Conservation (phyloP, 2,329 filamentous ascomycete species). For the Ustulina deusta region DNA sequence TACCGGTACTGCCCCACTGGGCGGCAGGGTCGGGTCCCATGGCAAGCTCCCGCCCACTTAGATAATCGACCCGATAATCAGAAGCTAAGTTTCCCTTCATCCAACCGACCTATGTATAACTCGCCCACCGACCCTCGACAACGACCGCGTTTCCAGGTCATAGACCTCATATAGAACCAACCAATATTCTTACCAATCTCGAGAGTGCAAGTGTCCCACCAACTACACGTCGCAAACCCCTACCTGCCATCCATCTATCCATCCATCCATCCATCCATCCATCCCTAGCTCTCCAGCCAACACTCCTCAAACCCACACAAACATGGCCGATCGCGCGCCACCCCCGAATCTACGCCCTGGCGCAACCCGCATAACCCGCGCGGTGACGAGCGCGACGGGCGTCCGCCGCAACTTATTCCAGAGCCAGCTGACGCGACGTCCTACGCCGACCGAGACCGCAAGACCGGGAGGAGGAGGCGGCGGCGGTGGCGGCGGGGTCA, state of each 20-base stretch:
- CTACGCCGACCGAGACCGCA: constrained; percentile 52
- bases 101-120: background rate
- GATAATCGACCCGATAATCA: background rate
- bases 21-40: background rate
- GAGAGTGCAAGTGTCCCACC: background rate
- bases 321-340: constrained; percentile 49
- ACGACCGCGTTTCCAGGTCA: background rate
- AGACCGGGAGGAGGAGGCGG: constrained; percentile 6
- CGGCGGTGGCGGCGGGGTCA: background rate
- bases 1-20: constrained; percentile 1
- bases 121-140: background rate
- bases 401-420: constrained; percentile 71
- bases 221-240: constrained; percentile 2
- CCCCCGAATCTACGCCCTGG: constrained; percentile 40
- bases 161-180: background rate
- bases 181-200: constrained; percentile 4
- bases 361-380: constrained; percentile 42
- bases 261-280: too few relatives aligned
- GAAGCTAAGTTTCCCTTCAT: constrained; percentile 30
- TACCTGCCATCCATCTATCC: background rate
- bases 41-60: background rate
- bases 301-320: constrained; percentile 2
- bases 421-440: constrained; percentile 67
- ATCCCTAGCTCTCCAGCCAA: background rate
- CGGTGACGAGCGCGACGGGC: constrained; percentile 47